Evolutionary conservation across 441 rosid genomes (phyloP), one percentile per base, ranked within the genome.

Genomic region (Theobroma grandiflorum): DNA sequence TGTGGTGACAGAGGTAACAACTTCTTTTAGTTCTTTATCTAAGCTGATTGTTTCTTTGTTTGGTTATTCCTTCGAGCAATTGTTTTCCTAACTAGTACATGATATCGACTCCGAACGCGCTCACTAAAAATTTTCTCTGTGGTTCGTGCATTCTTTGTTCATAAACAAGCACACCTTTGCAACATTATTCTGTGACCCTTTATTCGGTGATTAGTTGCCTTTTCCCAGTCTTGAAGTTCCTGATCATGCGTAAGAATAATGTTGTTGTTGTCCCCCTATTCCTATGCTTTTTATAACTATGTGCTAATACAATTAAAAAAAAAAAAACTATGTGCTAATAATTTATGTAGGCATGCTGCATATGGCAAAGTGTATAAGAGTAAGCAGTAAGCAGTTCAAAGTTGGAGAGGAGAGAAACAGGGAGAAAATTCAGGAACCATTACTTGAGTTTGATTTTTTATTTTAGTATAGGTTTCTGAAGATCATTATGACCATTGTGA

Each of bases 1-100:
- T 88, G 98, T 94, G 81, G 98, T 92, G 59, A 91, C 91, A 11
- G 94, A 94, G 96, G 99, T 84, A 78, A 77, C 90, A 49, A n/a
- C 20, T 40, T 47, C 76, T 78, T 69, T 80, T 62, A 50, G 73
- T 52, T 70, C 55, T 5, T 55, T 59, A 18, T 72, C 6, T 50
- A 31, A 3, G 1, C 14, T 69, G 15, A 42, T 20, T 43, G 12
- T 20, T 67, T 43, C 7, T 20, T 22, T 26, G 38, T 22, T 47
- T 22, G 18, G 38, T 20, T 20, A 22, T 45, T 2, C 16, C 20
- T 47, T 69, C 20, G 10, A 47, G 38, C 37, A 26, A 20, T 26
- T 6, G 16, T 42, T 42, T 59, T 26, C 37, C 16, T 1, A 26
- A 4, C 35, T 26, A 26, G 31, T 26, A 26, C 9, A 22, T 22